Base-by-base conservation (phyloP, 1,139 yeast species). In the Taphrina communis region DNA sequence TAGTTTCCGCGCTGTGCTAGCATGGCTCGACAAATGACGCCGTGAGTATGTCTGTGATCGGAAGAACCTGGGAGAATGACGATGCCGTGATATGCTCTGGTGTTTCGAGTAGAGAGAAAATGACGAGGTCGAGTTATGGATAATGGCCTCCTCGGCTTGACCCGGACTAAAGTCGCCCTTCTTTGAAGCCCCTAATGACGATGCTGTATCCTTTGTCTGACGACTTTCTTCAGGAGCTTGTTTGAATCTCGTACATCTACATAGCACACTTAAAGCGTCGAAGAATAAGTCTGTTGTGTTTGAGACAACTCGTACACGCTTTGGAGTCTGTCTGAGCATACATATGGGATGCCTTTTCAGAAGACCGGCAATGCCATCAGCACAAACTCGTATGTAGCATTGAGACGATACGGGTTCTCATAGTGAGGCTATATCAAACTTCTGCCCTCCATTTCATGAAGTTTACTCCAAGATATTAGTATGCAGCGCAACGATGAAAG, bases 271-370 rank as follows among this genome's bases (percentile, higher is more conserved):
- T 42, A 53, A 17, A 6, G 57, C 57, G 6, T 36, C 19, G 42
- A 53, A 53, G 42, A 53, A 53, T 8, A 36, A 6, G 42, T 36
- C 36, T 38, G 21, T 38, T n/a, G 57, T 53, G 42, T 35, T 36
- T n/a, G 57, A 53, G 42, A 19, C 14, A n/a, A 7, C 42, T 14
- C 42, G 57, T 14, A 36, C 42, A 35, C 42, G 57, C 25, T 53
- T 35, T 6, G 57, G 12, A 38, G 57, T 53, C 57, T 53, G 57
- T 53, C 57, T 35, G 57, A 53, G 57, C 57, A 53, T 53, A 35
- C 57, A 50, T 50, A 50, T 50, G 53, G 9, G 12, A 21, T 21
- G 36, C 36, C 14, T 8, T 11, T n/a, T 50, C n/a, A 50, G 35
- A 50, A 9, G 9, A 46, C 9, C 51, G 51, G n/a, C 51, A 46